Evolutionary conservation across 139 green algal species (phyloP).

Genomic region (Desmodesmus armatus): DNA sequence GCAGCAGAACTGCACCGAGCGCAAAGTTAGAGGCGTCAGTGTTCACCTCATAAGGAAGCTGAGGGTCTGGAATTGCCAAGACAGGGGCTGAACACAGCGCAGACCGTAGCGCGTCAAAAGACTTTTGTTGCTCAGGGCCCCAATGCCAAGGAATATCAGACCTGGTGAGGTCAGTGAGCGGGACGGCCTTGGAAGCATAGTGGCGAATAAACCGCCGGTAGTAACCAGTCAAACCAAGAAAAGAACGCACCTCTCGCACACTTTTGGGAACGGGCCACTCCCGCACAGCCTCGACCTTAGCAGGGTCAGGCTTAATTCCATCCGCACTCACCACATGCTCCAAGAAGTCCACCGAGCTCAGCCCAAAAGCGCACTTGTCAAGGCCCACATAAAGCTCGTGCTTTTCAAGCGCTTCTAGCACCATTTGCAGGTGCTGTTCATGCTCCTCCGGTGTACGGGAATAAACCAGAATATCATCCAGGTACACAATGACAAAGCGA

Average conservation of each 20-base stretch:
- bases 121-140: conserved; percentile 1
- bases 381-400: conserved; percentile 59
- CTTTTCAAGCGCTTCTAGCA: conserved; percentile 50
- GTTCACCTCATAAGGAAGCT: conserved; percentile 48
- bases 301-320: conserved; percentile 41
- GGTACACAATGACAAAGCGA: conserved; percentile 63
- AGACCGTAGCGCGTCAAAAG: conserved; percentile 43
- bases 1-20: conserved; percentile 54
- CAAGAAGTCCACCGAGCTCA: conserved; percentile 50
- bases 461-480: conserved; percentile 71
- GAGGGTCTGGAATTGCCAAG: conserved; percentile 23
- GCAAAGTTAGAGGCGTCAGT: conserved; percentile 48
- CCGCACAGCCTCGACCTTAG: conserved; percentile 42
- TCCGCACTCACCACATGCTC: conserved; percentile 53
- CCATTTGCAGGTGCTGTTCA: conserved; percentile 46
- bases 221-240: neutral
- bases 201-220: neutral
- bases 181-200: conserved; percentile 3
- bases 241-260: neutral
- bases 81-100: conserved; percentile 46
- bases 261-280: conserved; percentile 43
- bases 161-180: neutral
- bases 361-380: conserved; percentile 60
- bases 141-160: neutral
- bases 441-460: conserved; percentile 55